Percentiles rank a stretch among this genome's conserved stretches.
Conservation (phyloP, 495 filamentous ascomycete species). For the Xylaria flabelliformis region DNA sequence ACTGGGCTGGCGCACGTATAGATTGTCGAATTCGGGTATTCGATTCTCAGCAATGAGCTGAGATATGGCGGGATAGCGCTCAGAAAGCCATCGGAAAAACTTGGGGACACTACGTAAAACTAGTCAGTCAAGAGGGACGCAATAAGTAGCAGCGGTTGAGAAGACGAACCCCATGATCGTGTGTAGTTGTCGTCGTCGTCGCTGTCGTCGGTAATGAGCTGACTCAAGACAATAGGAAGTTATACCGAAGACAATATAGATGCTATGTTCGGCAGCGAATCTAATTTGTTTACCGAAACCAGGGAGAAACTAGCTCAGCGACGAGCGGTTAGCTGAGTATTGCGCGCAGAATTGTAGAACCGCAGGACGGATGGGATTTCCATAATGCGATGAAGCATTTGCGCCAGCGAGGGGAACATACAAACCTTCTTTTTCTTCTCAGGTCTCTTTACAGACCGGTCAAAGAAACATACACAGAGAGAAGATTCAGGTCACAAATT, state of each 20-base stretch:
- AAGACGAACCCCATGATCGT: slow-evolving; percentile 25
- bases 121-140: neutral
- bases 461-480: neutral
- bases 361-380: neutral
- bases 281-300: neutral
- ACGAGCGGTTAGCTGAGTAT: neutral
- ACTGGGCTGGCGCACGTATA: slow-evolving; percentile 69
- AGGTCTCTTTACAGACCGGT: neutral
- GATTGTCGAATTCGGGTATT: slow-evolving; percentile 98
- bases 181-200: neutral
- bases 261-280: neutral
- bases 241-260: neutral
- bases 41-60: slow-evolving; percentile 98
- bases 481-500: slow-evolving; percentile 2
- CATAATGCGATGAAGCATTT: neutral
- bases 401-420: slow-evolving; percentile 5
- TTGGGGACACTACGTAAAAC: slow-evolving; percentile 80
- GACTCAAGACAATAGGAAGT: neutral
- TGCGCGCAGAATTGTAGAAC: neutral
- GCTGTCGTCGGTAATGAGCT: neutral
- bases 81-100: slow-evolving; percentile 91
- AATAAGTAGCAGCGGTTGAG: neutral
- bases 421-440: neutral
- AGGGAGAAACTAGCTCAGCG: neutral
- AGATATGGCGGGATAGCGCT: slow-evolving; percentile 98